Percentiles rank a stretch among this genome's conserved stretches.
These are phyloP conservation scores for Phytophthora cactorum DNA, from an alignment of 352 stramenopile genomes.

Conservation along the genomic window DNA sequence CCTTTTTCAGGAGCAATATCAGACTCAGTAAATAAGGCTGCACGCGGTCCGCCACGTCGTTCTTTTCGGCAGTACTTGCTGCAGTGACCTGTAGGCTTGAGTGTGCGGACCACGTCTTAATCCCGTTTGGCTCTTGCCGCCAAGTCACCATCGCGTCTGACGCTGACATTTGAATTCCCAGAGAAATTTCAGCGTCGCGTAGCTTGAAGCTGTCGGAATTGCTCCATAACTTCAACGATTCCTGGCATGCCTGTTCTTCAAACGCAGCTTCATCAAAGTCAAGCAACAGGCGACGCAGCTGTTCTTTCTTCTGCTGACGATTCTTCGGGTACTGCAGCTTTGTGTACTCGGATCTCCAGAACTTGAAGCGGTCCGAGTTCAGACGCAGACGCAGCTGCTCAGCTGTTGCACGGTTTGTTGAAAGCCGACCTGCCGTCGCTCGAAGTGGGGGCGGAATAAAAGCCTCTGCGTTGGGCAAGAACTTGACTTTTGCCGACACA, in stretches of 20 bases:
- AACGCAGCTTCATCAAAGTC: conserved; percentile 51
- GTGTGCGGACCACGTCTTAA: conserved; percentile 37
- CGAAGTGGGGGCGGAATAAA: conserved; percentile 36
- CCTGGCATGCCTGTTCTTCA: conserved; percentile 24
- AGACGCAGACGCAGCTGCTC: conserved; percentile 45
- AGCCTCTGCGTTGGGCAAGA: conserved; percentile 44
- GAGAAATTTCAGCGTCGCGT: conserved; percentile 52
- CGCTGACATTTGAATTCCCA: conserved; percentile 55
- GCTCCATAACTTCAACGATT: conserved; percentile 21
- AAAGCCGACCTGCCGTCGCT: conserved; percentile 26
- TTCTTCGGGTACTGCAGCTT: conserved; percentile 42
- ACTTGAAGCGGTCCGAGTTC: conserved; percentile 50
- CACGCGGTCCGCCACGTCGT: conserved; percentile 40
- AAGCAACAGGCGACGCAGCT: conserved; percentile 48
- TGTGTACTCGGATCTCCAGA: conserved; percentile 52
- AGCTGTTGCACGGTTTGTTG: conserved; percentile 47
- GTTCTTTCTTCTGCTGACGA: conserved; percentile 44
- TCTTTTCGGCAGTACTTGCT: conserved; percentile 42
- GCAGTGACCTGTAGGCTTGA: conserved; percentile 19
- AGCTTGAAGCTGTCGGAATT: conserved; percentile 17
- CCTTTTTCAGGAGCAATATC: conserved; percentile 33
- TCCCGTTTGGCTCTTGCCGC: conserved; percentile 40
- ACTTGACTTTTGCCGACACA: conserved; percentile 34
- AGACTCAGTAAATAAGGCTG: conserved; percentile 51
- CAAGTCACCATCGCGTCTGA: conserved; percentile 57